phyloP scores from a whole-genome alignment of 1,284 basidiomycete species.

The Moesziomyces sp. region DNA sequence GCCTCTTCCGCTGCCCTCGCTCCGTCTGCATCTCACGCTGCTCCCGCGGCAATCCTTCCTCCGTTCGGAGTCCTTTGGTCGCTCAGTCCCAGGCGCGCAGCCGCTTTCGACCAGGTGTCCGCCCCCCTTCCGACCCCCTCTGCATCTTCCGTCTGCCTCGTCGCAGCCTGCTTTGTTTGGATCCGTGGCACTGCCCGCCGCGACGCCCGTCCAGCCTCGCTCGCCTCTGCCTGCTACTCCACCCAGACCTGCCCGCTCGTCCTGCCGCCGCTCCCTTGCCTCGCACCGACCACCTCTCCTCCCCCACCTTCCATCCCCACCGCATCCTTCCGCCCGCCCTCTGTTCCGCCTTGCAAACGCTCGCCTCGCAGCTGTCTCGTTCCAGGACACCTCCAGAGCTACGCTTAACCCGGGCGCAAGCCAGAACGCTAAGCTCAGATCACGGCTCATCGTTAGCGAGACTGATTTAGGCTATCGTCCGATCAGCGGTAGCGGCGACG shows the following conservation, averaged over 20 bases:
- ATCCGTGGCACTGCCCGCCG: too few species aligned
- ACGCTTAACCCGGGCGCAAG: too few species aligned
- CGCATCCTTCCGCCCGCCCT: neutral
- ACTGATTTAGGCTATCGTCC: neutral
- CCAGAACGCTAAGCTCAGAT: too few species aligned
- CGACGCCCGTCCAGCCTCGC: neutral
- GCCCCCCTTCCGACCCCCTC: too few species aligned
- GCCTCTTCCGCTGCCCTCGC: too few species aligned
- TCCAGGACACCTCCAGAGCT: too few species aligned
- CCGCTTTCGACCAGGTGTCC: too few species aligned
- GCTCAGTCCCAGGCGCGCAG: too few species aligned
- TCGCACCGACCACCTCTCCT: slow-evolving; percentile 36
- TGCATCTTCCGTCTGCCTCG: too few species aligned
- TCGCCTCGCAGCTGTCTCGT: too few species aligned
- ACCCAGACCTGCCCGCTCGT: neutral
- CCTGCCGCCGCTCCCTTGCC: slow-evolving; percentile 4
- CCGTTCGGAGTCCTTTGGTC: neutral
- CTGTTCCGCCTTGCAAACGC: neutral
- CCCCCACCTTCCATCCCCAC: slow-evolving; percentile 8
- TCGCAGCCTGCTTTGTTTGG: too few species aligned
- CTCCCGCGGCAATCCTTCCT: neutral
- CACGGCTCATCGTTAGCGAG: neutral
- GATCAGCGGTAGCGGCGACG: too few species aligned
- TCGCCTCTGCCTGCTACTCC: slow-evolving; percentile 4
- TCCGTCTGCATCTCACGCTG: slow-evolving; percentile 1